Evolutionary conservation across 192 early-diverging fungal species (phyloP), one percentile per base, ranked within the genome.

Genomic region (Dissophora ornata): DNA sequence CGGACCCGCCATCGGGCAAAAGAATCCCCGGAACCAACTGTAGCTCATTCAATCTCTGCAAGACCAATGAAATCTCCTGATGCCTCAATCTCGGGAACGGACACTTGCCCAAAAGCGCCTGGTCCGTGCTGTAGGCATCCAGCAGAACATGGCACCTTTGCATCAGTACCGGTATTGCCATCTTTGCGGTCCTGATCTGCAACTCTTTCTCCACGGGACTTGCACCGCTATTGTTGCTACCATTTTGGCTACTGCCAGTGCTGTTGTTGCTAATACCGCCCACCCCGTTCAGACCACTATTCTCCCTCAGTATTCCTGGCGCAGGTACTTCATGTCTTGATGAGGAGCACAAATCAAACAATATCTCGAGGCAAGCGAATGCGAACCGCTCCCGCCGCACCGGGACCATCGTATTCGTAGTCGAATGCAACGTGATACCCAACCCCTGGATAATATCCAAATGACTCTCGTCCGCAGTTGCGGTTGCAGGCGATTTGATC

Each of bases 341-440:
- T 21, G 36, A 44, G 3, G 89, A 88, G 63, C 90, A 89, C n/a
- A 93, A 69, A 49, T 81, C 70, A 69, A 91, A 93, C 28, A 94
- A 55, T 26, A 82, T 83, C 16, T 83, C 82, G 34, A 94, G 64
- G 33, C 87, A 88, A 9, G 80, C 84, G 49, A 88, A 87, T 19
- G 90, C 87, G 80, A 93, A 91, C 36, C 83, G 71, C 50, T 94
- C 91, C 15, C 88, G 81, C 28, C 83, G 79, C 3, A 87, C 82
- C 9, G 90, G 86, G 7, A 86, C 79, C 63, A 92, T 89, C 47
- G 83, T 86, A 10, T 82, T 82, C 1, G 82, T 83, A 4, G 81
- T 81, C 2, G 73, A 67, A n/a, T 77, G 73, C 34, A 77, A 50
- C 4, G 58, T 67, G 21, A 77, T 77, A 1, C 73, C 63, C 9